phyloP scores from a whole-genome alignment of 129 eudicot species.

The Chrysanthemum lavandulifolium region DNA sequence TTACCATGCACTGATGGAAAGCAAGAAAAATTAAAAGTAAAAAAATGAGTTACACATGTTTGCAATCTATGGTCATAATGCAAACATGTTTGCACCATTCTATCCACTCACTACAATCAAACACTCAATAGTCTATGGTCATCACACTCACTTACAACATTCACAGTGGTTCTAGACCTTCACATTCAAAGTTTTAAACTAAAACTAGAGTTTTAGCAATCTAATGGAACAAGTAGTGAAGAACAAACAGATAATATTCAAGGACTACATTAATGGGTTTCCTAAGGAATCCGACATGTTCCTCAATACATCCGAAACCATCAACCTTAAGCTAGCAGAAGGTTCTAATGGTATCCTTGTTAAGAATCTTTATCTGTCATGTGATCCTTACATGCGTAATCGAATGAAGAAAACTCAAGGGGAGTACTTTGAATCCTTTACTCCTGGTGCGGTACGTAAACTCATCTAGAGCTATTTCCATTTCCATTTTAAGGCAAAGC shows the following conservation, averaged over 20 bases:
- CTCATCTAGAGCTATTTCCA: no score
- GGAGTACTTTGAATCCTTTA: constrained; percentile 30
- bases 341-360: constrained; percentile 35
- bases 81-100: no score
- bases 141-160: no score
- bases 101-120: no score
- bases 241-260: constrained; percentile 30
- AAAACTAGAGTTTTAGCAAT: background rate
- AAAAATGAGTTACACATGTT: no score
- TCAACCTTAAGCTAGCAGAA: constrained; percentile 30
- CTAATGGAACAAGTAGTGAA: constrained; percentile 28
- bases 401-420: constrained; percentile 26
- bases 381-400: constrained; percentile 43
- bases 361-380: constrained; percentile 36
- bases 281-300: constrained; percentile 46
- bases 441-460: constrained; percentile 41
- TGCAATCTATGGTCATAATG: no score
- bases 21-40: no score
- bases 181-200: no score
- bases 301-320: background rate
- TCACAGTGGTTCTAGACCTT: no score
- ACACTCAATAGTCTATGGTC: no score
- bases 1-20: no score
- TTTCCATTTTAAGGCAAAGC: no score
- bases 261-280: constrained; percentile 38